These are phyloP conservation scores for Trichoderma erinaceum DNA, from an alignment of 495 filamentous ascomycete genomes.

Conservation along the genomic window DNA sequence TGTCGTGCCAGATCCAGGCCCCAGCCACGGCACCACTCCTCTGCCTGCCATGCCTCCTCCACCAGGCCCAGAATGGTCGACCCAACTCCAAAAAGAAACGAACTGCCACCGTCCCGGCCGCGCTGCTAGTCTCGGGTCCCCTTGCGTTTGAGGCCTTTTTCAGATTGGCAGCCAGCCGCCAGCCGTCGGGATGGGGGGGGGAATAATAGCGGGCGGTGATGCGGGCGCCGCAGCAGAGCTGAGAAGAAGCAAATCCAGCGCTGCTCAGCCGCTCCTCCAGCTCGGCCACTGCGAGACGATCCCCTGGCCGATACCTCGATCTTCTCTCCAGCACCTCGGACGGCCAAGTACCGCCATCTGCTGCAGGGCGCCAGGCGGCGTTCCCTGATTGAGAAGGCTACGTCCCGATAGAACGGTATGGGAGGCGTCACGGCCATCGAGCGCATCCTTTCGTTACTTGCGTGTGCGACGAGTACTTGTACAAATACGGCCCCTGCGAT, in stretches of 20 bases:
- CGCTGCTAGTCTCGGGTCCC: not conserved
- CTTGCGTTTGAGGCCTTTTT: slow-evolving; percentile 1
- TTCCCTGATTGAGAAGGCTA: not conserved
- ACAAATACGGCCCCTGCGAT: slow-evolving; percentile 8
- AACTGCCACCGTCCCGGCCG: not conserved
- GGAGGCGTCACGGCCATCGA: not conserved
- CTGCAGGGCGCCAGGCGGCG: not conserved
- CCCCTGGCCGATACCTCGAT: too few relatives aligned
- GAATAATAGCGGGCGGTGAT: not conserved
- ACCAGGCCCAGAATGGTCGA: not conserved
- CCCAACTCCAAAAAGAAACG: not conserved
- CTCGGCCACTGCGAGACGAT: too few relatives aligned
- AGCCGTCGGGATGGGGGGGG: not conserved
- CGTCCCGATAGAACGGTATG: not conserved
- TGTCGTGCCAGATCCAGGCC: not conserved
- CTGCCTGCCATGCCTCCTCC: not conserved
- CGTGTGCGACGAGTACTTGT: not conserved
- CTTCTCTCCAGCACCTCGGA: too few relatives aligned
- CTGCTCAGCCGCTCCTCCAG: not conserved
- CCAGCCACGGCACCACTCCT: not conserved
- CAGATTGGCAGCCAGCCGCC: not conserved
- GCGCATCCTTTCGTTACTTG: not conserved
- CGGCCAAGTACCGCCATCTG: too few relatives aligned
- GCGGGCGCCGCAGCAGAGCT: not conserved
- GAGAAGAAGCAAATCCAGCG: not conserved